Conservation (phyloP, 164 flowering plant species). For the Vitis riparia region DNA sequence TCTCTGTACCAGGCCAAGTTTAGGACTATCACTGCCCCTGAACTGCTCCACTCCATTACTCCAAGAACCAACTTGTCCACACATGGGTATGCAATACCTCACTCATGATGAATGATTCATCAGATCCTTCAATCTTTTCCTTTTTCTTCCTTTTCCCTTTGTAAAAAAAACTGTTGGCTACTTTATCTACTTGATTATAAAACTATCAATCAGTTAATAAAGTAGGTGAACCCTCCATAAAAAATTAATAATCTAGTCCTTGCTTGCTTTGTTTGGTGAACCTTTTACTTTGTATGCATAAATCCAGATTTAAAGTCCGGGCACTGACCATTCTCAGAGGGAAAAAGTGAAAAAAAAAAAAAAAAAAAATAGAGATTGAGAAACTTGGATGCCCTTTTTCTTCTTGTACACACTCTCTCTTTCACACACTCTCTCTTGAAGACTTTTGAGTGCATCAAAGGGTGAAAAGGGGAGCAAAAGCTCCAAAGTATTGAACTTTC, state of each 20-base stretch:
- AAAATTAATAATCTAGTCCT: background rate
- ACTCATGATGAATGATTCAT: background rate
- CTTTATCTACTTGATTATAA: constrained; percentile 13
- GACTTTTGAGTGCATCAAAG: background rate
- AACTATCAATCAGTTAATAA: background rate
- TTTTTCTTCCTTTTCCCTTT: background rate
- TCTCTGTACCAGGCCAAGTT: background rate
- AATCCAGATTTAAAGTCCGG: background rate
- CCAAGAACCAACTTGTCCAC: background rate
- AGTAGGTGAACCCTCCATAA: constrained; percentile 1
- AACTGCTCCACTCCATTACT: background rate
- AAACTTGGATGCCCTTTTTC: background rate
- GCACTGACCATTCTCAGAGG: background rate
- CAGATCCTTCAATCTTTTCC: background rate
- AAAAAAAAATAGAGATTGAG: too few species aligned
- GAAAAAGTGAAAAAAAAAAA: background rate
- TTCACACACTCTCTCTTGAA: background rate
- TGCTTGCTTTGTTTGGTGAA: constrained; percentile 7
- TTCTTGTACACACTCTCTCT: background rate
- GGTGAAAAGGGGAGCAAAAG: background rate
- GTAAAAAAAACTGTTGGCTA: constrained; percentile 3
- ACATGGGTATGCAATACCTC: constrained; percentile 18
- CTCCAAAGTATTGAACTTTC: background rate
- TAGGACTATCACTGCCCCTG: background rate
- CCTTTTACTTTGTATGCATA: background rate